Base-by-base conservation (phyloP, 495 filamentous ascomycete species). In the Aspergillus diversus region DNA sequence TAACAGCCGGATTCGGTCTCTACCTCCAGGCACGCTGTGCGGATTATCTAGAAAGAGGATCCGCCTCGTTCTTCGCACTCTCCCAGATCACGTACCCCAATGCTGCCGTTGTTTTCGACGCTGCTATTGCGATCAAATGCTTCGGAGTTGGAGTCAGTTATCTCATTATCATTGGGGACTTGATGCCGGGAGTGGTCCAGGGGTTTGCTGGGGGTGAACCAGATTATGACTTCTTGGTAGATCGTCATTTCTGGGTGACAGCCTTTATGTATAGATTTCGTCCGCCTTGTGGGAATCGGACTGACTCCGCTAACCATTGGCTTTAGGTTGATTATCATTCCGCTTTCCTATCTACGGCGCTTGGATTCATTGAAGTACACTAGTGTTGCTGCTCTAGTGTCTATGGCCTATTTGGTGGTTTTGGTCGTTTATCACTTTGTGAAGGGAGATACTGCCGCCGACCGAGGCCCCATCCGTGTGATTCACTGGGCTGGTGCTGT, bases 341-440 rank as follows among this genome's bases (percentile, higher is more conserved):
- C 95, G 11, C 77, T 99, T 58, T 94, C 92, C 33, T 99, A 97
- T 68, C 81, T 97, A 7, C 89, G 92, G 59, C 86, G 91, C 16
- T 79, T 99, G 33, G 95, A 99, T 74, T 97, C 93, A 32, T 81
- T 99, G 57, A 98, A 98, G 78, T 99, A 99, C 68, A 99, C 96
- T 6, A 97, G 92, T 69, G 81, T 99, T 64, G 85, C 97, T 53
- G 96, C 95, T 1, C 80, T 99, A 60, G 80, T 97, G 32, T 93
- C 94, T 0, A 98, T 99, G 77, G 92, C 89, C 43, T 99, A 99
- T 69, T 80, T 99, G 42, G 90, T 97, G 37, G 81, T 98, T 47
- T 80, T 99, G 47, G 93, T 99, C 0, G 84, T 97, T 13, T 95
- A 92, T 57, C 93, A 98, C 71, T 98, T 92, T 68, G 75, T 87